A percentile compares a stretch with the other conserved stretches of the same genome.
These are phyloP conservation scores for Phialophora chinensis DNA, from an alignment of 2,329 filamentous ascomycete species.

Conservation along the genomic window DNA sequence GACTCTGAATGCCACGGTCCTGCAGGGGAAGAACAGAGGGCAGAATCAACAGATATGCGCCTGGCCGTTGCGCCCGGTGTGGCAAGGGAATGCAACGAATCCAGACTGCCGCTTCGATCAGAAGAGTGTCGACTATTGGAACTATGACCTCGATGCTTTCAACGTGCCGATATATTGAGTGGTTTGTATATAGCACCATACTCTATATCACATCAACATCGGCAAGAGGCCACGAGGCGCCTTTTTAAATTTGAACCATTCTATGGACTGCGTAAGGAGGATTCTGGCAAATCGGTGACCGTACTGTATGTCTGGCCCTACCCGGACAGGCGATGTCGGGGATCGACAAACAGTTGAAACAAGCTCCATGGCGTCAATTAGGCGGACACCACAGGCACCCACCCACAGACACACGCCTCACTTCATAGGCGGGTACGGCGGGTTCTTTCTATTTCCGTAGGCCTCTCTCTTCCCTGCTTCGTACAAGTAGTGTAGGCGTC, in stretches of 20 bases:
- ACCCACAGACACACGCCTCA: no score
- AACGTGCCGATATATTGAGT: constrained; percentile 48
- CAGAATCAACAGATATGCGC: constrained; percentile 47
- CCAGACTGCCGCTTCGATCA: constrained; percentile 50
- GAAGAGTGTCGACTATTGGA: constrained; percentile 50
- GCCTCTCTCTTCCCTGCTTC: not conserved
- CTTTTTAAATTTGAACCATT: no score
- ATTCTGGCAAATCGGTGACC: no score
- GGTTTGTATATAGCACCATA: no score
- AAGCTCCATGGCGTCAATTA: constrained; percentile 7
- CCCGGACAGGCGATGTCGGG: no score
- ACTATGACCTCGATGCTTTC: constrained; percentile 49
- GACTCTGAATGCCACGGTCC: constrained; percentile 51
- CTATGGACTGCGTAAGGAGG: no score
- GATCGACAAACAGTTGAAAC: no score
- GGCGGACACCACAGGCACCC: not conserved
- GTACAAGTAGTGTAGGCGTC: not conserved
- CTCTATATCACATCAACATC: not conserved
- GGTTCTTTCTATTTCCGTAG: not conserved
- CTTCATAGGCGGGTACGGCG: no score
- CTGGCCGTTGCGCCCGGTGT: constrained; percentile 45
- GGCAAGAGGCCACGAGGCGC: not conserved
- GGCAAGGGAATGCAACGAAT: constrained; percentile 43
- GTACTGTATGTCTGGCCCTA: no score
- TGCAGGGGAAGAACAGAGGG: constrained; percentile 40